Base-by-base conservation (phyloP, 176 grass and related monocot genomes). In the Zoysia japonica region DNA sequence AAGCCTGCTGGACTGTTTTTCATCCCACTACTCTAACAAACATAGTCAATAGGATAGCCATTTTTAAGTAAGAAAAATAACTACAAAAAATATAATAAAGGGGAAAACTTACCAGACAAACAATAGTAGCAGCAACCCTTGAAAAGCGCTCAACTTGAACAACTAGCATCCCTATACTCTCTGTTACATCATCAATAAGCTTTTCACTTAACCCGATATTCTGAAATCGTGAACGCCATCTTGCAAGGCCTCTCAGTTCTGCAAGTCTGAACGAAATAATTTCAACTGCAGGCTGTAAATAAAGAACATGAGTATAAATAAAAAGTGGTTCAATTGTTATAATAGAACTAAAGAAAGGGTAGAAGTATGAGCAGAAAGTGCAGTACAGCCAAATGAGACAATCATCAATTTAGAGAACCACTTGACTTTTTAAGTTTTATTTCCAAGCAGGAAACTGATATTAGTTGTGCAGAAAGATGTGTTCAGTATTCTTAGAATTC, bases 81-180 rank as follows among this genome's bases (percentile, higher is more conserved):
- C 35, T 28, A 35, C 7, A 2, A 61, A 61, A 48, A 75, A 52
- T 49, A 85, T 47, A n/a, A 60, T 70, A 38, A 20, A 56, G 85
- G 42, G 81, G n/a, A 68, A 65, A 44, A 71, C 1, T 36, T 89
- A 98, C 95, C 95, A 88, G 87, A 87, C 90, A 90, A 46, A 97
- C 75, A 65, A 94, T 88, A 35, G 83, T 94, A 74, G 88, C 74
- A 12, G 84, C 70, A 72, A 98, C 78, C 83, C 87, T 94, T 74
- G 90, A 94, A 89, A 97, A 94, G 20, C 89, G 80, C 85, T 97
- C 89, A 66, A 91, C 85, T 92, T 98, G 95, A 71, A 98, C 85
- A 85, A 89, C 85, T 62, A 98, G 65, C 95, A 98, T 94, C 59
- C 89, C 95, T 68, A 85, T 82, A 77, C 67, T 94, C 82, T 98